Conservation (phyloP, 768 basidiomycete species). For the Boletus patriciae region DNA sequence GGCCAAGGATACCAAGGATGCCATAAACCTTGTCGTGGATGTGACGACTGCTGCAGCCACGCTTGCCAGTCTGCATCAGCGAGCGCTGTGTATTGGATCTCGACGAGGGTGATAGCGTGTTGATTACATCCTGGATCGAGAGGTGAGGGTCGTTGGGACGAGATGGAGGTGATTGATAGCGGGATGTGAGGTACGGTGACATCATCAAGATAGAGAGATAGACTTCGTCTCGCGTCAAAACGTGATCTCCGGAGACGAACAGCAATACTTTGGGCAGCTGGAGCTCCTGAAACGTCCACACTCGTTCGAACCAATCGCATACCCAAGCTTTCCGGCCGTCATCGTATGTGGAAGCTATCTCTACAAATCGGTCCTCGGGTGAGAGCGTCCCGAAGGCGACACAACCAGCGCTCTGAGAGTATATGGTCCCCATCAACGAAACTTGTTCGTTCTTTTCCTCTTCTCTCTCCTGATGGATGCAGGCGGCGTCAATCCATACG, state of each 20-base stretch:
- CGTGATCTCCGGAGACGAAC: constrained; percentile 10
- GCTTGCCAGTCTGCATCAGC: constrained; percentile 10
- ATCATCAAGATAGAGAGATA: constrained; percentile 11
- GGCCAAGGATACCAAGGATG: constrained; percentile 7
- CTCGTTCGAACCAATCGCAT: constrained; percentile 14
- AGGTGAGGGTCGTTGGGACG: not conserved
- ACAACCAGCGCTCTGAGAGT: constrained; percentile 7
- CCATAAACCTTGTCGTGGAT: constrained; percentile 10
- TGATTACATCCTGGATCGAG: constrained; percentile 9
- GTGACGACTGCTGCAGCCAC: not conserved
- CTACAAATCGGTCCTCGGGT: not conserved
- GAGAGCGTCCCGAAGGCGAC: constrained; percentile 9
- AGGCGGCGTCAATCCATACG: constrained; percentile 14
- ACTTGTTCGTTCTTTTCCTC: constrained; percentile 4
- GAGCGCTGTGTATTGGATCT: constrained; percentile 4
- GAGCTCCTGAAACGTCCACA: constrained; percentile 17
- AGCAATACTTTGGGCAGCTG: constrained; percentile 5
- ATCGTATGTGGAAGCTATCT: constrained; percentile 1
- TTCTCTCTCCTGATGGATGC: not conserved
- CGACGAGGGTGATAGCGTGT: constrained; percentile 10
- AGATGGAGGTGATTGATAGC: not conserved
- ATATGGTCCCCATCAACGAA: constrained; percentile 7
- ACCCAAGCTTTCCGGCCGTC: constrained; percentile 11
- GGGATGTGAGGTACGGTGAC: constrained; percentile 11
- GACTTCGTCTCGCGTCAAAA: constrained; percentile 4